phyloP scores from a whole-genome alignment of 1,284 basidiomycete species.

The Trametes versicolor region DNA sequence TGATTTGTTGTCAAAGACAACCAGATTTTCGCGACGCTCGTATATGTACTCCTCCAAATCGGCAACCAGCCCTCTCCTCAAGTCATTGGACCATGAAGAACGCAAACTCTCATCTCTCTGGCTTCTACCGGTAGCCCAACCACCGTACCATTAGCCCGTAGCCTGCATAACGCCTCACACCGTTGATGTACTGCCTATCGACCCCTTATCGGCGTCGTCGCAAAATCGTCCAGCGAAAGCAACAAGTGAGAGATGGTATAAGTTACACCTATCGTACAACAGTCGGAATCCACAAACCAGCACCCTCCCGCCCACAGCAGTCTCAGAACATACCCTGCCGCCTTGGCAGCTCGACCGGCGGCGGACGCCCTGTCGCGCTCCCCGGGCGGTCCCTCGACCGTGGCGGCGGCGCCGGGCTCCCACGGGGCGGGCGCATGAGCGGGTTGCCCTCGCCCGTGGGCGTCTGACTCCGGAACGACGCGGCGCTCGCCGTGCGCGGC shows the following conservation, averaged over 20 bases:
- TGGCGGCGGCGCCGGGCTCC: conserved; percentile 57
- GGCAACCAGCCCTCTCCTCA: no score
- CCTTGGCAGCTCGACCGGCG: conserved; percentile 43
- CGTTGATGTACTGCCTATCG: no score
- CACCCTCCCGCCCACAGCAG: no score
- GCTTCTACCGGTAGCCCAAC: no score
- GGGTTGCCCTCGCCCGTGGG: conserved; percentile 38
- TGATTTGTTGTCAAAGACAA: no score
- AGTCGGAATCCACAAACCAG: background rate
- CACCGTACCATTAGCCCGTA: no score
- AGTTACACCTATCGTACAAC: conserved; percentile 4
- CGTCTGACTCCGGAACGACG: conserved; percentile 37
- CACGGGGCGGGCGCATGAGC: conserved; percentile 46
- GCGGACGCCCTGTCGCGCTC: conserved; percentile 58
- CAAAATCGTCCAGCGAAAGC: background rate
- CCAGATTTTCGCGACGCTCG: no score
- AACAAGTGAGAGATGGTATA: background rate
- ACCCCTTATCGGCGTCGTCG: background rate
- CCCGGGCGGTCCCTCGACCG: conserved; percentile 72
- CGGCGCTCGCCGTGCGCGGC: conserved; percentile 35
- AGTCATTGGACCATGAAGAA: no score
- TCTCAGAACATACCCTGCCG: conserved; percentile 46
- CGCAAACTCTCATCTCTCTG: no score
- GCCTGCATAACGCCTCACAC: no score
- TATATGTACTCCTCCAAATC: no score